Evolutionary conservation across 148 eudicot genomes (phyloP).

Genomic region (Cornus suecica): DNA sequence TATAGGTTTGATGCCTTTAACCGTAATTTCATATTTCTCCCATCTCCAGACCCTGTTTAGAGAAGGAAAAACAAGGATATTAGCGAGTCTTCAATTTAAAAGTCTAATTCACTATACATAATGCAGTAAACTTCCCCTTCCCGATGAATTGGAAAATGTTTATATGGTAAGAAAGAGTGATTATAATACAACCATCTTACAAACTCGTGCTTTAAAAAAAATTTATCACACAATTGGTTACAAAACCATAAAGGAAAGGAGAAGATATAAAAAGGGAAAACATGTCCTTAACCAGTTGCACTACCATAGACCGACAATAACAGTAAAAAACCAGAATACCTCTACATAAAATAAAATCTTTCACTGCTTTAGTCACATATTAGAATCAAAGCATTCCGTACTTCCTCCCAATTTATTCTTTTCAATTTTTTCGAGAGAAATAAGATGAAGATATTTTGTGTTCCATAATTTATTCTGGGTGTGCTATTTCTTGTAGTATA

Average conservation of each 20-base stretch:
- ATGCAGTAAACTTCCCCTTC: background rate
- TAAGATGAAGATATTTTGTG: too few species aligned
- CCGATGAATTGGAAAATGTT: background rate
- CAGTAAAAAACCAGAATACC: background rate
- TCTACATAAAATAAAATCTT: background rate
- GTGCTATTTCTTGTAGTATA: background rate
- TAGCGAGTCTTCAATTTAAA: background rate
- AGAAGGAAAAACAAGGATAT: constrained; percentile 10
- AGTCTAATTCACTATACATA: background rate
- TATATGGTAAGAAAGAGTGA: background rate
- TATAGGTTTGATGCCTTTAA: constrained; percentile 12
- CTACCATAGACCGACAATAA: background rate
- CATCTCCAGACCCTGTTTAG: constrained; percentile 8
- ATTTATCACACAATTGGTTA: too few species aligned
- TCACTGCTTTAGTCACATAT: background rate
- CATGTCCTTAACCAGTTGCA: too few species aligned
- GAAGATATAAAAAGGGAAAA: too few species aligned
- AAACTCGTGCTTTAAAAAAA: background rate
- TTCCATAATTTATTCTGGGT: background rate
- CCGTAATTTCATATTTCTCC: background rate
- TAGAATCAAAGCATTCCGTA: background rate
- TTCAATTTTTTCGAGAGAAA: too few species aligned
- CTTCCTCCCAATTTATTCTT: too few species aligned
- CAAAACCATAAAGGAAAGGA: too few species aligned
- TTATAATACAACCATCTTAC: background rate